Percentiles rank a stretch among this genome's conserved stretches.
Conservation (phyloP, 2,329 filamentous ascomycete species). For the Diaporthe helianthi region DNA sequence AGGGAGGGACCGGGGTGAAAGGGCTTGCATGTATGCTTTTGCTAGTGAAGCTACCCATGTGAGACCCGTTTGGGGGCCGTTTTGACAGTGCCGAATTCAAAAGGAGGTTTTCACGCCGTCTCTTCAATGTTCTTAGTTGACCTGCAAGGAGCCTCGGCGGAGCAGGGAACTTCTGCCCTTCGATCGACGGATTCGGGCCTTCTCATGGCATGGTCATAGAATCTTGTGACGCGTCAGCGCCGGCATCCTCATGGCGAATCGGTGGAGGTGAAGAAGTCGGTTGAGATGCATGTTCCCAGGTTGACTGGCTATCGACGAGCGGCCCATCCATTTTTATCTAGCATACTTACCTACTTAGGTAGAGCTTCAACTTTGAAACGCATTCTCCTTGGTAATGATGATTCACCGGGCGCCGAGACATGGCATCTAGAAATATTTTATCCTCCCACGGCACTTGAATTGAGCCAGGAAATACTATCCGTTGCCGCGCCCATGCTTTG, state of each 20-base stretch:
- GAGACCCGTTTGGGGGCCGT: slow-evolving; percentile 16
- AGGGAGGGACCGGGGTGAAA: not conserved
- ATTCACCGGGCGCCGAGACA: not conserved
- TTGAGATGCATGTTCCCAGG: not conserved
- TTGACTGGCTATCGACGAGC: not conserved
- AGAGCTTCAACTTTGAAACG: no score
- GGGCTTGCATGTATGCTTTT: slow-evolving; percentile 11
- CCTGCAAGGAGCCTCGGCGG: not conserved
- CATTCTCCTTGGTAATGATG: not conserved
- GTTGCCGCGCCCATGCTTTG: not conserved
- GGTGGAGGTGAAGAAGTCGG: not conserved
- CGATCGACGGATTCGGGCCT: slow-evolving; percentile 16
- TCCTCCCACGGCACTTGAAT: not conserved
- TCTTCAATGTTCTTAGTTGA: not conserved
- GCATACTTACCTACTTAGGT: no score
- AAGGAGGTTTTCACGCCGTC: not conserved
- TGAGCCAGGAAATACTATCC: not conserved
- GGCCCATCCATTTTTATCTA: not conserved
- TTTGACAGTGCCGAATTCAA: slow-evolving; percentile 3
- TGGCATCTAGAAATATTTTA: not conserved
- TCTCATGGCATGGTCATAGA: not conserved
- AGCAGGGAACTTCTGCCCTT: slow-evolving; percentile 9
- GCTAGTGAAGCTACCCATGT: slow-evolving; percentile 16
- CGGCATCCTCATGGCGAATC: not conserved
- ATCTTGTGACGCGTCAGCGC: slow-evolving; percentile 5